phyloP scores from a whole-genome alignment of 2,329 filamentous ascomycete genomes.

The Cadophora gregata region DNA sequence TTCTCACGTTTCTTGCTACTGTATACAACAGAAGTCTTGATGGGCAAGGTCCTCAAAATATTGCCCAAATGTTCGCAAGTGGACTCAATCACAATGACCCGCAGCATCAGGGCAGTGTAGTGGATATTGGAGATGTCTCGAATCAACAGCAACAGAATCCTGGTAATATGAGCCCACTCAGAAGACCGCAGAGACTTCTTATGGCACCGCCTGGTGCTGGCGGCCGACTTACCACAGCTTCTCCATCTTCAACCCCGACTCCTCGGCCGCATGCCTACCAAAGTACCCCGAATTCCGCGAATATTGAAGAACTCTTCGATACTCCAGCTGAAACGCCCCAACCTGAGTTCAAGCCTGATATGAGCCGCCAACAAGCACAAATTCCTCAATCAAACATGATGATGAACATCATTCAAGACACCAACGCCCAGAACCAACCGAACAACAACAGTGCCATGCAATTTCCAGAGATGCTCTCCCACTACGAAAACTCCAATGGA shows the following conservation, averaged over 20 bases:
- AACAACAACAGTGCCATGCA: constrained; percentile 46
- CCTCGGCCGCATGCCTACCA: constrained; percentile 38
- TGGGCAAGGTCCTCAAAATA: constrained; percentile 77
- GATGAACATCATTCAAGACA: constrained; percentile 70
- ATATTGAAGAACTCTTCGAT: constrained; percentile 67
- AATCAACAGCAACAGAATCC: constrained; percentile 36
- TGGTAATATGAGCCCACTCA: constrained; percentile 39
- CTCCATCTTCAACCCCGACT: constrained; percentile 41
- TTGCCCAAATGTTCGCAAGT: constrained; percentile 83
- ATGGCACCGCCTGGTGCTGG: constrained; percentile 40
- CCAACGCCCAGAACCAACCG: constrained; percentile 59
- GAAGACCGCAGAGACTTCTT: constrained; percentile 42
- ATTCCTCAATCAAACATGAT: constrained; percentile 66
- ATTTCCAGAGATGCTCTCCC: constrained; percentile 56
- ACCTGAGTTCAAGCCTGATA: constrained; percentile 46
- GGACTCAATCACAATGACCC: constrained; percentile 68
- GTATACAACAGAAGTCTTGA: constrained; percentile 95
- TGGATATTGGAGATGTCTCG: constrained; percentile 64
- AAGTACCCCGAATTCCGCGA: constrained; percentile 51
- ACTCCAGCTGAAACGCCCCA: constrained; percentile 55
- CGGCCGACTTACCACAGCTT: constrained; percentile 29
- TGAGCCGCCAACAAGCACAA: constrained; percentile 50
- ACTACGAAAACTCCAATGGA: constrained; percentile 51
- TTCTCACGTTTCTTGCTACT: constrained; percentile 93
- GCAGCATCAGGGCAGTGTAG: constrained; percentile 59